Evolutionary conservation across 148 eudicot species (phyloP).

Genomic region (Arctostaphylos glauca): DNA sequence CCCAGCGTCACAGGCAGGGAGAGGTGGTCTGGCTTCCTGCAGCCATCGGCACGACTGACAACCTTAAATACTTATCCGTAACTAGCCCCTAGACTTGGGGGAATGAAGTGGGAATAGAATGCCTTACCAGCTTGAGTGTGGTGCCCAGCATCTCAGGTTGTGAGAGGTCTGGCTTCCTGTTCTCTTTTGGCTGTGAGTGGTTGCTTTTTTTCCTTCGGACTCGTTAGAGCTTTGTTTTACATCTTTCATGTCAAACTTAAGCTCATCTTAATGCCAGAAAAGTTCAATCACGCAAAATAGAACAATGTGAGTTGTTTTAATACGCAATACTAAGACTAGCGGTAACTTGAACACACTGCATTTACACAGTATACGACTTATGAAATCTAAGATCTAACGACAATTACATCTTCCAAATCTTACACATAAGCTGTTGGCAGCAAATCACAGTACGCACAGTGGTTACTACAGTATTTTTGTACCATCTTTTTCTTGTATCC

Average conservation of each 20-base stretch:
- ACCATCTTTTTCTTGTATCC: not conserved
- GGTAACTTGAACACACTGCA: not conserved
- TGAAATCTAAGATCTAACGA: not conserved
- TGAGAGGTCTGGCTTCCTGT: not conserved
- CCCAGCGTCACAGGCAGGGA: no score
- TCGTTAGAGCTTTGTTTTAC: not conserved
- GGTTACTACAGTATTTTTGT: not conserved
- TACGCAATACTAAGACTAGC: not conserved
- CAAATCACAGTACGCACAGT: not conserved
- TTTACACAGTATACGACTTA: not conserved
- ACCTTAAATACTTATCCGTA: no score
- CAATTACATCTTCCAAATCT: not conserved
- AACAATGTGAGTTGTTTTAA: not conserved
- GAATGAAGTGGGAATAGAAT: no score
- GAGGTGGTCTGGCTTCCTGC: no score
- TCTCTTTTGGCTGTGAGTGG: not conserved
- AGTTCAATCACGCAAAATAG: not conserved
- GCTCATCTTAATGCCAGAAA: not conserved
- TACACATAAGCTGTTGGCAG: constrained; percentile 4
- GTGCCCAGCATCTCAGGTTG: constrained; percentile 3
- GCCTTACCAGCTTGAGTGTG: not conserved
- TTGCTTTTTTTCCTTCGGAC: not conserved
- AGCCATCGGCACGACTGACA: no score
- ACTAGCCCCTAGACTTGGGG: no score
- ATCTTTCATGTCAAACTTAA: constrained; percentile 2